These are phyloP conservation scores for Colletotrichum spaethianum DNA, from an alignment of 2,329 filamentous ascomycete species.

Conservation along the genomic window DNA sequence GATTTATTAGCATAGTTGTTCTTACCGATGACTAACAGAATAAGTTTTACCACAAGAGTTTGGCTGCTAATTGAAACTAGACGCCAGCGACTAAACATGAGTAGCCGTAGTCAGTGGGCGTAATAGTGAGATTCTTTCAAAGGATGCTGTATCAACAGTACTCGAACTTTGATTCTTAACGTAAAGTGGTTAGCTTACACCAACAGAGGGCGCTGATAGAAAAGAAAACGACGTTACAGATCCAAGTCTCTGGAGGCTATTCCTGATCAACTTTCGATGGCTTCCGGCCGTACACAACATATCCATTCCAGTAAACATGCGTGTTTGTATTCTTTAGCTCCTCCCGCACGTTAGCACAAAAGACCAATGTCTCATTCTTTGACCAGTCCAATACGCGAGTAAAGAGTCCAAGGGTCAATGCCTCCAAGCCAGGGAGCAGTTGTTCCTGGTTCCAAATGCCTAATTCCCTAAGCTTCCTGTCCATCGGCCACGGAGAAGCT, in stretches of 20 bases:
- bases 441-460: constrained; percentile 43
- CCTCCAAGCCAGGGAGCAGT: constrained; percentile 46
- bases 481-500: constrained; percentile 50
- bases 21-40: too few species aligned
- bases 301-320: constrained; percentile 53
- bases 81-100: too few species aligned
- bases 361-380: constrained; percentile 44
- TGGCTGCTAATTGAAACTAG: too few species aligned
- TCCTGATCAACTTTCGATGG: not conserved
- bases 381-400: constrained; percentile 48
- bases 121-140: too few species aligned
- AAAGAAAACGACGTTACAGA: too few species aligned
- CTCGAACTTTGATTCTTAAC: too few species aligned
- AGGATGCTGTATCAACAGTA: too few species aligned
- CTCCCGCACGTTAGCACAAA: constrained; percentile 43
- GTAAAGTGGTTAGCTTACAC: too few species aligned
- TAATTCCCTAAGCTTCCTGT: constrained; percentile 47
- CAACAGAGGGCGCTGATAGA: too few species aligned
- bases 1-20: too few species aligned
- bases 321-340: constrained; percentile 45
- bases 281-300: constrained; percentile 21
- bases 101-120: too few species aligned
- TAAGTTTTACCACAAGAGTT: too few species aligned
- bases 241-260: not conserved
- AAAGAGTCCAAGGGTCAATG: constrained; percentile 48